Percentiles rank a stretch among this genome's conserved stretches.
Evolutionary conservation across 140 eudicot species (phyloP).

Genomic region (Oenanthe javanica): DNA sequence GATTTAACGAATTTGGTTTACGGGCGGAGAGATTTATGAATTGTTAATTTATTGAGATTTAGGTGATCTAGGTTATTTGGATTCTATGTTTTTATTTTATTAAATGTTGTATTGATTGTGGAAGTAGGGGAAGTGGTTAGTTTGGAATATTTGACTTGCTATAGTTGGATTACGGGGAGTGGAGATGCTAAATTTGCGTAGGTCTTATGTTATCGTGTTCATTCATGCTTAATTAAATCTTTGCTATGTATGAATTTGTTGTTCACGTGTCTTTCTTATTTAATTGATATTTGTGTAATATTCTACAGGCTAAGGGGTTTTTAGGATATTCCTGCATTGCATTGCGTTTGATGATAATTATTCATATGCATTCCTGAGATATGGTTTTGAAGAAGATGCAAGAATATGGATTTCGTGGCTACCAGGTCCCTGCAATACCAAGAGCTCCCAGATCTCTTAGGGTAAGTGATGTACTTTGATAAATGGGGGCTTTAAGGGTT

Average conservation of each 20-base stretch:
- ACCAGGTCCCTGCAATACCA: slow-evolving; percentile 62
- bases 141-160: not conserved
- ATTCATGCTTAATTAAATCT: not conserved
- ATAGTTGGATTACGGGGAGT: not conserved
- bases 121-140: not conserved
- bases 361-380: slow-evolving; percentile 55
- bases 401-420: slow-evolving; percentile 52
- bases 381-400: slow-evolving; percentile 74
- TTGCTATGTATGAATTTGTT: not conserved
- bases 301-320: slow-evolving; percentile 10
- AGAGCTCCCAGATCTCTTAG: slow-evolving; percentile 86
- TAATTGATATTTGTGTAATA: not conserved
- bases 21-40: not conserved
- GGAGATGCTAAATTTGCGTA: not conserved
- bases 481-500: not conserved
- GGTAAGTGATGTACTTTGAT: slow-evolving; percentile 32
- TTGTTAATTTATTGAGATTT: not conserved
- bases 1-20: not conserved
- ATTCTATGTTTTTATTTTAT: not conserved
- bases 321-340: slow-evolving; percentile 12
- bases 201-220: not conserved
- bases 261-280: not conserved
- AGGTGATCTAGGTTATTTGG: not conserved
- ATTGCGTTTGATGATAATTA: slow-evolving; percentile 29
- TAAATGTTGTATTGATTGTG: not conserved